Conservation (phyloP, 2,329 filamentous ascomycete genomes). For the Pyricularia sp. region DNA sequence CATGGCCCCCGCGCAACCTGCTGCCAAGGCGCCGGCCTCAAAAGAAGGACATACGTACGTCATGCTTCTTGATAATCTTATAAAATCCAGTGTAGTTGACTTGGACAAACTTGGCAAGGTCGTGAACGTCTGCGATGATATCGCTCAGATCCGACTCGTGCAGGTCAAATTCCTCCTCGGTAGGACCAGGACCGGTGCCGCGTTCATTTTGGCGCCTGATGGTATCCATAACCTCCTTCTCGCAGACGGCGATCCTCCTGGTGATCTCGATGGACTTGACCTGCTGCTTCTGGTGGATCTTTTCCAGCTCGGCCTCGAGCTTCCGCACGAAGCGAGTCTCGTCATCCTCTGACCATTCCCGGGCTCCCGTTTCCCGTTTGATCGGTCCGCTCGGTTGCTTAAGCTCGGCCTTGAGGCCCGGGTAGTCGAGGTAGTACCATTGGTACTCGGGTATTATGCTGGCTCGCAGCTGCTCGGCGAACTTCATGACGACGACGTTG, state of each 20-base stretch:
- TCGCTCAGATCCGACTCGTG: conserved; percentile 93
- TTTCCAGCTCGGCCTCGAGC: conserved; percentile 88
- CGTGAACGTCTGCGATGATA: conserved; percentile 96
- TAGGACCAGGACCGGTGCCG: conserved; percentile 49
- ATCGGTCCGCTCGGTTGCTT: conserved; percentile 56
- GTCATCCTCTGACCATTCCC: conserved; percentile 82
- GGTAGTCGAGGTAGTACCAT: conserved; percentile 98
- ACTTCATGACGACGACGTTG: conserved; percentile 61
- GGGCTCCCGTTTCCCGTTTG: conserved; percentile 14
- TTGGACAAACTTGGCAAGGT: conserved; percentile 95
- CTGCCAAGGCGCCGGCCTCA: background rate
- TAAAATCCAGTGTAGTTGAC: conserved; percentile 98
- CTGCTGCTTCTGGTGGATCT: conserved; percentile 96
- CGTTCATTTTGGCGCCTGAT: conserved; percentile 63
- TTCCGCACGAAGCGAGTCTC: conserved; percentile 80
- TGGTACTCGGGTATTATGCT: conserved; percentile 95
- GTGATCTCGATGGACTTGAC: conserved; percentile 96
- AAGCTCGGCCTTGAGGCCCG: conserved; percentile 80
- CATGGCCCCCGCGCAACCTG: background rate
- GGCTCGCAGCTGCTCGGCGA: conserved; percentile 92
- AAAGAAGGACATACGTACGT: conserved; percentile 44
- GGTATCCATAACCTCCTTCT: conserved; percentile 84
- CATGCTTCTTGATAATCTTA: conserved; percentile 99
- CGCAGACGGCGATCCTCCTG: conserved; percentile 75
- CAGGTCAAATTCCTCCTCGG: conserved; percentile 88